Conservation (phyloP, 2,329 filamentous ascomycete species). For the Tolypocladium guangdongense region DNA sequence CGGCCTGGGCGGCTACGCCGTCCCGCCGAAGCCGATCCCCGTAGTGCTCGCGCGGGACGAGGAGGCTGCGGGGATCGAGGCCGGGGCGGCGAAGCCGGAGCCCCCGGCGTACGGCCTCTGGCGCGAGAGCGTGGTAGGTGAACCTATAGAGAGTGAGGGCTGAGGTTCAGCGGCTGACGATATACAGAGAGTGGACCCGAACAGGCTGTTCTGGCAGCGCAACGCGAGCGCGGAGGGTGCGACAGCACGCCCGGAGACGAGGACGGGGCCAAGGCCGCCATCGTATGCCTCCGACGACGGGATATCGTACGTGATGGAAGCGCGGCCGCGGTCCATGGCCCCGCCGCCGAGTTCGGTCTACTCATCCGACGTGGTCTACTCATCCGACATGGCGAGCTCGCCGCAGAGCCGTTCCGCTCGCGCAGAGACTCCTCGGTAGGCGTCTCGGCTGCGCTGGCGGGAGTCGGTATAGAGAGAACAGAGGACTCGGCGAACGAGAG, state of each 20-base stretch:
- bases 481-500: neutral
- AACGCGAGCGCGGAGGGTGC: slow-evolving; percentile 31
- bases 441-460: neutral
- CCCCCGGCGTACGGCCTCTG: slow-evolving; percentile 82
- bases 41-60: slow-evolving; percentile 68
- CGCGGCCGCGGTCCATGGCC: slow-evolving; percentile 48
- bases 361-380: neutral
- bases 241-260: slow-evolving; percentile 12
- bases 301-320: slow-evolving; percentile 60
- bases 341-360: slow-evolving; percentile 25
- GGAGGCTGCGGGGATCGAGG: slow-evolving; percentile 48
- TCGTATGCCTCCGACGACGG: slow-evolving; percentile 70
- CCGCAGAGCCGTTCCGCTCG: neutral
- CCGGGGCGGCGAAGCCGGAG: slow-evolving; percentile 43
- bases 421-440: neutral
- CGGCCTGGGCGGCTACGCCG: slow-evolving; percentile 52
- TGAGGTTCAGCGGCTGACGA: slow-evolving; percentile 1
- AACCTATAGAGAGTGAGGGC: neutral
- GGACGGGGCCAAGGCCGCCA: slow-evolving; percentile 46
- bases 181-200: slow-evolving; percentile 60
- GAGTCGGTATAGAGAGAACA: neutral
- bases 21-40: slow-evolving; percentile 63
- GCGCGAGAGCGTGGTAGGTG: slow-evolving; percentile 68
- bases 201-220: slow-evolving; percentile 71
- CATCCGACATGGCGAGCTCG: neutral